phyloP scores from a whole-genome alignment of 495 filamentous ascomycete species.

The Usnea hakonensis region DNA sequence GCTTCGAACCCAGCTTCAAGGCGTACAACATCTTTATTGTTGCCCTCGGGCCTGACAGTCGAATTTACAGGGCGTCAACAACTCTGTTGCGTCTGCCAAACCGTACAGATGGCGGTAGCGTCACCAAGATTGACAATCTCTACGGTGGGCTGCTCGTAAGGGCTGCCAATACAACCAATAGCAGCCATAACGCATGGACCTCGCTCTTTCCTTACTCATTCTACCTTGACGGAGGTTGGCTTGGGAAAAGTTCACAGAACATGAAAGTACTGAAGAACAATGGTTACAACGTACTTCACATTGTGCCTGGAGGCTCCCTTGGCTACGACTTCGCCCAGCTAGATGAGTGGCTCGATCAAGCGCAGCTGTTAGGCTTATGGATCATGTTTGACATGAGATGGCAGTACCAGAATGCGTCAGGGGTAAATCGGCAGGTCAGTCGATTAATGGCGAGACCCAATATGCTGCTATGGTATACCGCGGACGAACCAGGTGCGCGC shows the following conservation, averaged over 20 bases:
- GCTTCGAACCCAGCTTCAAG: constrained; percentile 36
- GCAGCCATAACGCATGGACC: constrained; percentile 34
- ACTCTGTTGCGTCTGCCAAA: constrained; percentile 48
- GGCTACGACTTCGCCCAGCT: constrained; percentile 33
- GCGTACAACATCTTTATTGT: constrained; percentile 37
- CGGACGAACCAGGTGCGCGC: constrained; percentile 48
- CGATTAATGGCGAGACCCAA: constrained; percentile 43
- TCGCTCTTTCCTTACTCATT: constrained; percentile 57
- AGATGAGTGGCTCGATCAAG: constrained; percentile 43
- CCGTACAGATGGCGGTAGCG: constrained; percentile 48
- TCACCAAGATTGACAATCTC: constrained; percentile 55
- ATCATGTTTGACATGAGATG: constrained; percentile 60
- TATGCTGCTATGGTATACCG: constrained; percentile 59
- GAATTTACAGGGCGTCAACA: constrained; percentile 39
- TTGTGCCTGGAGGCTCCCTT: constrained; percentile 34
- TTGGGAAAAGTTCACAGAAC: constrained; percentile 37
- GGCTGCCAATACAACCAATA: background rate
- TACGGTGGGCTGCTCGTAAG: constrained; percentile 47
- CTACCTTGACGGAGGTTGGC: constrained; percentile 53
- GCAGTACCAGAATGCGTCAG: constrained; percentile 49
- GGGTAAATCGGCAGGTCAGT: constrained; percentile 45
- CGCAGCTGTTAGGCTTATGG: constrained; percentile 50
- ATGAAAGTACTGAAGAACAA: constrained; percentile 39
- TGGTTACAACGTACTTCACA: constrained; percentile 49
- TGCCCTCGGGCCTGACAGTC: constrained; percentile 25